Evolutionary conservation across 2,329 filamentous ascomycete species (phyloP).

Genomic region (Fusarium transvaalense): DNA sequence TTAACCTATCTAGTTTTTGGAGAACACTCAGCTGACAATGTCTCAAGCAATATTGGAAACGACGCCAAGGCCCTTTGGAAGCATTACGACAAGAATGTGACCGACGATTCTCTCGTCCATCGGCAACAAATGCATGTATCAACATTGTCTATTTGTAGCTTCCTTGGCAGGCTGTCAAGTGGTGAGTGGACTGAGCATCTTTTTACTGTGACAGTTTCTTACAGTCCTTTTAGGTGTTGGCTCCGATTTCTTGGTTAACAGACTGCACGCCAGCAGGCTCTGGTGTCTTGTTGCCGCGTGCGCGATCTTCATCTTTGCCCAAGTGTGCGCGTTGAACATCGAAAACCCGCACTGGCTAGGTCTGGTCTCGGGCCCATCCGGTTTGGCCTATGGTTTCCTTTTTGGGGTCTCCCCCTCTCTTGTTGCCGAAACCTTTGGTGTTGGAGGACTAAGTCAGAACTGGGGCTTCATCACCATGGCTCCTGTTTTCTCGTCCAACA

Average conservation of each 20-base stretch:
- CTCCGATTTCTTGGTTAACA: slow-evolving; percentile 89
- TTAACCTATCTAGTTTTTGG: not conserved
- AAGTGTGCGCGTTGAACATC: slow-evolving; percentile 80
- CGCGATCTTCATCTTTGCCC: slow-evolving; percentile 81
- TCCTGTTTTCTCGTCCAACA: slow-evolving; percentile 86
- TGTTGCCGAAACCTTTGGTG: slow-evolving; percentile 89
- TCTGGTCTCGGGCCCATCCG: slow-evolving; percentile 84
- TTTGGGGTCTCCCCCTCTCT: slow-evolving; percentile 96
- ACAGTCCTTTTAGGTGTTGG: slow-evolving; percentile 74
- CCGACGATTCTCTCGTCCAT: slow-evolving; percentile 79
- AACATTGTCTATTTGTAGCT: slow-evolving; percentile 90
- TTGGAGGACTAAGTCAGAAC: slow-evolving; percentile 89
- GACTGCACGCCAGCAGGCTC: slow-evolving; percentile 81
- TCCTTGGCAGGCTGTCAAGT: slow-evolving; percentile 81
- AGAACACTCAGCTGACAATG: slow-evolving; percentile 21
- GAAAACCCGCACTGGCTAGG: slow-evolving; percentile 81
- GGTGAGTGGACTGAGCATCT: slow-evolving; percentile 61
- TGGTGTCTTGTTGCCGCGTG: slow-evolving; percentile 91
- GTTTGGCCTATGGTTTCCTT: slow-evolving; percentile 90
- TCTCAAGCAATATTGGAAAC: slow-evolving; percentile 88
- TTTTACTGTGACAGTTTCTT: slow-evolving; percentile 20
- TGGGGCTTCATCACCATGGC: slow-evolving; percentile 96
- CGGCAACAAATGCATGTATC: slow-evolving; percentile 93
- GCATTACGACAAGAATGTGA: slow-evolving; percentile 80
- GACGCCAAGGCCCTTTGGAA: slow-evolving; percentile 89